These are phyloP conservation scores for Pleurotus salmoneostramineus DNA, from an alignment of 768 basidiomycete species.

Conservation along the genomic window DNA sequence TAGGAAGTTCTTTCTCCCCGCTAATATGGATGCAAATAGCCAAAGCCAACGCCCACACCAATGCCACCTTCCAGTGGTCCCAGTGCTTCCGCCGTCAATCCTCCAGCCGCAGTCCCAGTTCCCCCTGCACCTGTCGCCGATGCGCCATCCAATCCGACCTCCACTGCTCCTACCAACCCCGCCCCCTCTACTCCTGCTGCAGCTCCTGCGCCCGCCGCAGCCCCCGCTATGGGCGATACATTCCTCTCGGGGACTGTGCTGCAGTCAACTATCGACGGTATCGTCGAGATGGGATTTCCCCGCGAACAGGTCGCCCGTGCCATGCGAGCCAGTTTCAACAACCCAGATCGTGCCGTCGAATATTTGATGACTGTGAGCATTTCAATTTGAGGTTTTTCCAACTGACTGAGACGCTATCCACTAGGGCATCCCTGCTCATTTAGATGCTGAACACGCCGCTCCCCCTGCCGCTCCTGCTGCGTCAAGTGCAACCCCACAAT, in stretches of 20 bases:
- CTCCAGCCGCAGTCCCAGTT: constrained; percentile 30
- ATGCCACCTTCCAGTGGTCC: constrained; percentile 18
- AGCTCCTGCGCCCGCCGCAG: constrained; percentile 23
- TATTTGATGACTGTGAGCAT: constrained; percentile 85
- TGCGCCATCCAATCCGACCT: constrained; percentile 17
- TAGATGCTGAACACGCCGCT: constrained; percentile 45
- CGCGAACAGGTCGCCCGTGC: constrained; percentile 82
- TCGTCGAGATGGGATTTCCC: constrained; percentile 94
- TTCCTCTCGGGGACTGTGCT: constrained; percentile 79
- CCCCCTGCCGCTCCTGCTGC: constrained; percentile 11
- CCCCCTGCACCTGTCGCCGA: constrained; percentile 22
- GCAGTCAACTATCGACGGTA: constrained; percentile 73
- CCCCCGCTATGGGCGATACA: constrained; percentile 42
- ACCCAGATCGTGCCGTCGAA: constrained; percentile 97
- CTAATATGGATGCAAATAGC: constrained; percentile 30
- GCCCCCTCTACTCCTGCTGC: constrained; percentile 27
- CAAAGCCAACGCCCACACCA: constrained; percentile 45
- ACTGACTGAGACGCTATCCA: neutral
- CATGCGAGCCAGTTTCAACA: constrained; percentile 92
- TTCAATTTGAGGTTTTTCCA: neutral
- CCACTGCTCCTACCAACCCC: constrained; percentile 21
- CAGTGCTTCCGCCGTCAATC: constrained; percentile 21
- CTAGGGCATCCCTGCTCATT: constrained; percentile 78
- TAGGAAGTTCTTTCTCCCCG: neutral
- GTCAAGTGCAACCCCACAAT: constrained; percentile 17